These are phyloP conservation scores for Coemansia sp. DNA, from an alignment of 192 early-diverging fungal species.

Conservation along the genomic window DNA sequence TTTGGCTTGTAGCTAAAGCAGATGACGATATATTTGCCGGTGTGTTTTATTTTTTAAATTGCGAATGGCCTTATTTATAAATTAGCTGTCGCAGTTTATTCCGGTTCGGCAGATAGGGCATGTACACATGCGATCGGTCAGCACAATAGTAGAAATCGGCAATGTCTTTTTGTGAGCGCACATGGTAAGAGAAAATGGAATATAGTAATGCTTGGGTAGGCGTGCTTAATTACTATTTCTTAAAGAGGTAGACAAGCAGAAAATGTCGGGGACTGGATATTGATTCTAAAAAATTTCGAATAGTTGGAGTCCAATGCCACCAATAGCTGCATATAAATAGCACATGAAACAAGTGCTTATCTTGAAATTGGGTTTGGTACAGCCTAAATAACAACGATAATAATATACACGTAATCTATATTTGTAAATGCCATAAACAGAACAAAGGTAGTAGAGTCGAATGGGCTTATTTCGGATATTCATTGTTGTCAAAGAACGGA, in stretches of 20 bases:
- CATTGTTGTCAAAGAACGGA: background rate
- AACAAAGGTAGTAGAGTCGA: background rate
- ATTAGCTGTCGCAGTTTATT: conserved; percentile 27
- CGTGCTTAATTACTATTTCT: too few relatives aligned
- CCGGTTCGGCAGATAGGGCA: conserved; percentile 45
- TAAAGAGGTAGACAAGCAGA: background rate
- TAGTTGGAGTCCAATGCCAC: background rate
- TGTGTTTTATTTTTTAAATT: background rate
- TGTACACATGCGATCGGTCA: conserved; percentile 40
- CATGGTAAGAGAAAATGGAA: too few relatives aligned
- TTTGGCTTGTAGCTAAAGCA: too few relatives aligned
- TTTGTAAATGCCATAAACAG: background rate
- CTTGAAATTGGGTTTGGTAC: background rate
- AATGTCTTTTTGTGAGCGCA: background rate
- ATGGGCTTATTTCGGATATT: background rate
- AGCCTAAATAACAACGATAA: background rate
- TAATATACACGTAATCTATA: background rate
- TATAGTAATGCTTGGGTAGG: too few relatives aligned
- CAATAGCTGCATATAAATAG: background rate
- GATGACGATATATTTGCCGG: too few relatives aligned
- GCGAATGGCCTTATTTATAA: background rate
- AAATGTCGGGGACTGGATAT: too few relatives aligned
- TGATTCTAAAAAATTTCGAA: too few relatives aligned
- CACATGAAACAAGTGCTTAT: background rate
- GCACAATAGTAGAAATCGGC: background rate